Conservation (phyloP, 257 asterid genomes). For the Vinca minor region DNA sequence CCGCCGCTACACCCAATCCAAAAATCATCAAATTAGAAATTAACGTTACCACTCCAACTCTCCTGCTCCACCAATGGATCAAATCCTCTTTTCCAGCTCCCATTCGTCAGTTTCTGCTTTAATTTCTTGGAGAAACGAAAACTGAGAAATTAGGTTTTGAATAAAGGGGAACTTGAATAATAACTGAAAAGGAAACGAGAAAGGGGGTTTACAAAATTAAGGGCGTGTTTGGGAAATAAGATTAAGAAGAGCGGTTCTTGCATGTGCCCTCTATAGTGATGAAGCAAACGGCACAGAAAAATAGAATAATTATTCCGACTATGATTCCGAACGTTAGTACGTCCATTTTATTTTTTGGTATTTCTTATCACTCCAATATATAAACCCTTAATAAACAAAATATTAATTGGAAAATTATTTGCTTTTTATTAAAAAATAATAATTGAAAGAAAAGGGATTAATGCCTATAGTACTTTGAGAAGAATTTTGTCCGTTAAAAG, state of each 20-base stretch:
- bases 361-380: no score
- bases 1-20: conserved; percentile 17
- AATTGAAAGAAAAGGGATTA: no score
- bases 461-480: no score
- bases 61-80: background rate
- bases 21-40: conserved; percentile 10
- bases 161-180: background rate
- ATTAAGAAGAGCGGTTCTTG: conserved; percentile 42
- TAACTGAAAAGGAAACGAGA: background rate
- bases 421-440: no score
- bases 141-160: background rate
- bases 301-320: conserved; percentile 71
- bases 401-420: no score
- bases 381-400: no score
- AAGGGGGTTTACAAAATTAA: conserved; percentile 4
- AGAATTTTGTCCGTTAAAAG: no score
- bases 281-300: conserved; percentile 63
- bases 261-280: conserved; percentile 81
- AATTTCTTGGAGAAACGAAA: conserved; percentile 5
- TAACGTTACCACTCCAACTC: background rate
- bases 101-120: conserved; percentile 19
- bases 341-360: conserved; percentile 40
- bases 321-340: conserved; percentile 76
- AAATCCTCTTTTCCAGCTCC: background rate
- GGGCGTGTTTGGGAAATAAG: conserved; percentile 21